phyloP scores from a whole-genome alignment of 2,329 filamentous ascomycete genomes.

The Aspergillus fumigatus region DNA sequence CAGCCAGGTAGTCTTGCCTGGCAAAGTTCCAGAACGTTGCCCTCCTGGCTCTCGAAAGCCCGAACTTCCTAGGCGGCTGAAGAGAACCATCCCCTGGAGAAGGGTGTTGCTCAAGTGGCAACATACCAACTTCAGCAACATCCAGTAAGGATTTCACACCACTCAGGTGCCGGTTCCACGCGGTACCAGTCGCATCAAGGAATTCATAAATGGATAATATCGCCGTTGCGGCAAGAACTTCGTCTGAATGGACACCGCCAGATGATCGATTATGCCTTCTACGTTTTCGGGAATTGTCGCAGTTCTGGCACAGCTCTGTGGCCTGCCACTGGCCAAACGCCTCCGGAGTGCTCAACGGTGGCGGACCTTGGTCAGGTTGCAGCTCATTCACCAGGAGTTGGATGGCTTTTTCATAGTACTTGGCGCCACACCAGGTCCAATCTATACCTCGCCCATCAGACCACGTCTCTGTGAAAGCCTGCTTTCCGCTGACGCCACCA shows the following conservation, averaged over 20 bases:
- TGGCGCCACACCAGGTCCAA: constrained; percentile 58
- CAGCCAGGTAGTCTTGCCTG: constrained; percentile 60
- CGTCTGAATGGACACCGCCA: constrained; percentile 46
- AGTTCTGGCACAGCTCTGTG: constrained; percentile 27
- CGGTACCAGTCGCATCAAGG: constrained; percentile 59
- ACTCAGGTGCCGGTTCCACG: constrained; percentile 62
- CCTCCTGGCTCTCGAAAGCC: constrained; percentile 52
- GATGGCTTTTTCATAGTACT: constrained; percentile 61
- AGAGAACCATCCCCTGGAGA: constrained; percentile 38
- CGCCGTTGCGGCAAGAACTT: constrained; percentile 60
- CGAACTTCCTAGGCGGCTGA: constrained; percentile 27
- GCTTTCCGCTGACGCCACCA: constrained; percentile 42
- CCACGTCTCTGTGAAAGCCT: constrained; percentile 52
- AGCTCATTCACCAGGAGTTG: constrained; percentile 49
- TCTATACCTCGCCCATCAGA: constrained; percentile 48
- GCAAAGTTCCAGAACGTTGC: constrained; percentile 66
- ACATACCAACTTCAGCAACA: constrained; percentile 39
- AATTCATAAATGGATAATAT: constrained; percentile 66
- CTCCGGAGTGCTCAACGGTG: constrained; percentile 30
- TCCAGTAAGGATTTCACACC: constrained; percentile 61
- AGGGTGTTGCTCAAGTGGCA: constrained; percentile 36
- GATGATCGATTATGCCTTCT: constrained; percentile 37
- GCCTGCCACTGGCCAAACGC: constrained; percentile 35
- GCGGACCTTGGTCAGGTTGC: constrained; percentile 35
- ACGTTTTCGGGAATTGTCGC: constrained; percentile 43